These are phyloP conservation scores for Yarrowia alimentaria DNA, from an alignment of 805 yeast species.

Conservation along the genomic window DNA sequence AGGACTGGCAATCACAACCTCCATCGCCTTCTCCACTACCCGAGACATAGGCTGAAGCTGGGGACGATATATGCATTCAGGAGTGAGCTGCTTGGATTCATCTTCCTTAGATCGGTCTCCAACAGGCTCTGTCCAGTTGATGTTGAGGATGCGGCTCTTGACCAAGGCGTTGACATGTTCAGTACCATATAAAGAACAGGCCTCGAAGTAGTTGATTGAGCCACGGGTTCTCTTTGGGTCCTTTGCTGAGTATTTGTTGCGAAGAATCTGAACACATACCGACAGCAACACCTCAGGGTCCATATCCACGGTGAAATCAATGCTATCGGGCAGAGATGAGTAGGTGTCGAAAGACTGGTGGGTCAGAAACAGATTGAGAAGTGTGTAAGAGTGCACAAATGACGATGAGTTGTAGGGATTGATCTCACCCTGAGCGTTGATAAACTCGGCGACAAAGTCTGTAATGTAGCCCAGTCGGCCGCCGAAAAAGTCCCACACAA, in stretches of 20 bases:
- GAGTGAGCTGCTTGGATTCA: slow-evolving; percentile 5
- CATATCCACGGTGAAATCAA: slow-evolving; percentile 18
- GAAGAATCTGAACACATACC: slow-evolving; percentile 11
- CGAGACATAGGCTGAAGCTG: slow-evolving; percentile 31
- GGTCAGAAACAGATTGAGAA: slow-evolving; percentile 25
- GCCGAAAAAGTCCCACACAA: slow-evolving; percentile 32
- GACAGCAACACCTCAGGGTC: slow-evolving; percentile 23
- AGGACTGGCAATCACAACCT: slow-evolving; percentile 22
- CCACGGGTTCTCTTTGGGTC: slow-evolving; percentile 7
- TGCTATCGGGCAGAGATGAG: slow-evolving; percentile 24
- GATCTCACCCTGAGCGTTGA: slow-evolving; percentile 30
- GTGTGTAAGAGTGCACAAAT: slow-evolving; percentile 26
- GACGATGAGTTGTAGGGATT: slow-evolving; percentile 26
- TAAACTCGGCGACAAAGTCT: slow-evolving; percentile 31
- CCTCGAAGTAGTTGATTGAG: slow-evolving; percentile 18
- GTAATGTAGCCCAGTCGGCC: slow-evolving; percentile 31
- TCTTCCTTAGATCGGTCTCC: slow-evolving; percentile 15
- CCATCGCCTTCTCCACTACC: slow-evolving; percentile 31
- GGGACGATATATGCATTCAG: slow-evolving; percentile 28
- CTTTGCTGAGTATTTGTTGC: not conserved
- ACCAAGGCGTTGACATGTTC: slow-evolving; percentile 29
- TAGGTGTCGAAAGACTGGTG: slow-evolving; percentile 21
- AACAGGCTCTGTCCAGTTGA: slow-evolving; percentile 30
- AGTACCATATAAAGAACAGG: slow-evolving; percentile 28
- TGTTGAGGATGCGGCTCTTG: slow-evolving; percentile 26